Percentiles rank a stretch among this genome's conserved stretches.
Evolutionary conservation across 2,329 filamentous ascomycete species (phyloP).

Genomic region (Diaporthe destruens): DNA sequence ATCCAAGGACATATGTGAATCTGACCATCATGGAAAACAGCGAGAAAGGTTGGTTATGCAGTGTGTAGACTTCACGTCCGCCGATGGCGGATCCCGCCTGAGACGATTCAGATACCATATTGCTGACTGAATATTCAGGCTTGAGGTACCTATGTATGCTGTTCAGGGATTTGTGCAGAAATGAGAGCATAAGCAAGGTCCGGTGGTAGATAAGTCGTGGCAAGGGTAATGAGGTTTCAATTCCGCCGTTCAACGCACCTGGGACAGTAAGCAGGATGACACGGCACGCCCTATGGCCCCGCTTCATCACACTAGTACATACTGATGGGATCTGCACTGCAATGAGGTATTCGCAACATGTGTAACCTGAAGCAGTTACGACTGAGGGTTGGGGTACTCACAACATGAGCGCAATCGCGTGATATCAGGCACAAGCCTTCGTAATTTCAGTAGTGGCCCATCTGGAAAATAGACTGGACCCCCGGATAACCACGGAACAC

Average conservation of each 20-base stretch:
- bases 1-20: neutral
- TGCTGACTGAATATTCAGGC: neutral
- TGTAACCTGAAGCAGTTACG: no score
- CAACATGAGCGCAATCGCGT: no score
- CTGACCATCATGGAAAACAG: constrained; percentile 12
- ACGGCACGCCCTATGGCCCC: constrained; percentile 8
- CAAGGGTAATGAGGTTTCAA: neutral
- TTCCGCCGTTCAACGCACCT: neutral
- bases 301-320: neutral
- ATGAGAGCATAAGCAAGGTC: neutral
- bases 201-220: neutral
- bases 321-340: no score
- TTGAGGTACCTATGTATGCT: neutral
- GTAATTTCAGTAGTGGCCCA: no score
- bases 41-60: constrained; percentile 15
- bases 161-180: neutral
- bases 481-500: no score
- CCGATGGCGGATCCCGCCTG: neutral
- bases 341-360: no score
- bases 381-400: no score
- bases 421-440: no score
- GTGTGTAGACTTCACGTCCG: neutral
- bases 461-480: no score
- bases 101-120: neutral
- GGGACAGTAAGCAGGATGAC: neutral